Conservation (phyloP, 2,329 filamentous ascomycete genomes). For the Aspergillus amoenus region DNA sequence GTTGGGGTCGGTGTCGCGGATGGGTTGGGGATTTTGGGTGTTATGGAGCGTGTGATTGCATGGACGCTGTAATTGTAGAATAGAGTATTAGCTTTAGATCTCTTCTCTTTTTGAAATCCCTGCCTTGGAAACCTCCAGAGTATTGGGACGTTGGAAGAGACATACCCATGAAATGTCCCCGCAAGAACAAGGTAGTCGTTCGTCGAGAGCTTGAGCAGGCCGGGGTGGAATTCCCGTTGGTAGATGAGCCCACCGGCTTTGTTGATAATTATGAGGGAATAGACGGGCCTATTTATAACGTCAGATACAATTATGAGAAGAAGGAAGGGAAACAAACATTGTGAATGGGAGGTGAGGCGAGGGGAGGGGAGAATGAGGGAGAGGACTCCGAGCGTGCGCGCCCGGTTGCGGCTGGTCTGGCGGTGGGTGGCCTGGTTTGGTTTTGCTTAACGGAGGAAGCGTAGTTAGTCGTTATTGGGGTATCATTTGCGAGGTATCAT, state of each 20-base stretch:
- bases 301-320: background rate
- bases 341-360: background rate
- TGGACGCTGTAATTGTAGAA: constrained; percentile 51
- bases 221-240: constrained; percentile 88
- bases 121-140: background rate
- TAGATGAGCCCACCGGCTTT: constrained; percentile 97
- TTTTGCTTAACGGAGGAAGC: background rate
- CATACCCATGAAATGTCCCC: constrained; percentile 91
- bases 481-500: background rate
- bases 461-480: background rate
- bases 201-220: constrained; percentile 81
- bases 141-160: background rate
- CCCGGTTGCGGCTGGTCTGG: background rate
- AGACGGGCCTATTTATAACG: constrained; percentile 73
- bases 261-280: constrained; percentile 95
- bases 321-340: background rate
- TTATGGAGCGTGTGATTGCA: constrained; percentile 61
- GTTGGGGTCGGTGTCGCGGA: constrained; percentile 10
- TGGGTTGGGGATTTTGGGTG: constrained; percentile 39
- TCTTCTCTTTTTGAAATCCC: background rate
- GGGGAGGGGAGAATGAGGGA: background rate
- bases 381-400: background rate
- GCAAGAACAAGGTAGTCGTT: constrained; percentile 97
- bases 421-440: background rate
- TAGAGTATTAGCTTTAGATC: background rate